A percentile compares a stretch with the other conserved stretches of the same genome.
These are phyloP conservation scores for Hordeum pubiflorum DNA, from an alignment of 202 grass and related monocot genomes.

Conservation along the genomic window DNA sequence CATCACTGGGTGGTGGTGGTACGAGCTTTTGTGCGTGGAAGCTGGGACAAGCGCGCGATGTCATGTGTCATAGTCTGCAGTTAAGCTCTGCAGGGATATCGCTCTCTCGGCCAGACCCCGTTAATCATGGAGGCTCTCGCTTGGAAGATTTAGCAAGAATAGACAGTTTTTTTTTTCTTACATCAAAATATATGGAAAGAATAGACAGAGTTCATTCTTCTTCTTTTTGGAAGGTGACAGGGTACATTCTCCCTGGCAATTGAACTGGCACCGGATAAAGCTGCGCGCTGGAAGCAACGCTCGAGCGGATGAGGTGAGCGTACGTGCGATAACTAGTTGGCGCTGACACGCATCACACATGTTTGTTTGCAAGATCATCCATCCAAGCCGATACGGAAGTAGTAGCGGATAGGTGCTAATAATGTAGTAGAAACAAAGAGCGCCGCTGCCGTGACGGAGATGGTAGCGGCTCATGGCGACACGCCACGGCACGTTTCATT, in stretches of 20 bases:
- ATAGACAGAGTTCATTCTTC: not conserved
- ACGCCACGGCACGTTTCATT: conserved; percentile 7
- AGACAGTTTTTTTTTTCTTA: not conserved
- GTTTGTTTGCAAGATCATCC: not conserved
- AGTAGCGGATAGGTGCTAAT: not conserved
- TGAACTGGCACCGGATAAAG: not conserved
- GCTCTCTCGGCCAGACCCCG: too few relatives aligned
- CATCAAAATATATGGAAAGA: too few relatives aligned
- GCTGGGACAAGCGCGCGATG: not conserved
- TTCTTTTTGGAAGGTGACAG: too few relatives aligned
- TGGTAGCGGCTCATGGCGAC: not conserved
- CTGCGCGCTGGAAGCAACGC: not conserved
- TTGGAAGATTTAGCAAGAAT: conserved; percentile 18
- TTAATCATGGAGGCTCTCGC: not conserved
- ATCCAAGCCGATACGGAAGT: not conserved
- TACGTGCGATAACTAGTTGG: not conserved
- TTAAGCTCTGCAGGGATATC: too few relatives aligned
- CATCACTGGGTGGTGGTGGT: too few relatives aligned
- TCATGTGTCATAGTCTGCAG: too few relatives aligned
- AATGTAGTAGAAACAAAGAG: not conserved
- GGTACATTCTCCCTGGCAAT: not conserved
- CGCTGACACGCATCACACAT: not conserved
- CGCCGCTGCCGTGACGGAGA: not conserved
- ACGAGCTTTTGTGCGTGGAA: not conserved
- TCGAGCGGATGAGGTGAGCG: not conserved